Percentiles rank a stretch among this genome's conserved stretches.
phyloP scores from a whole-genome alignment of 1,284 basidiomycete species.

The Marasmius sp. region DNA sequence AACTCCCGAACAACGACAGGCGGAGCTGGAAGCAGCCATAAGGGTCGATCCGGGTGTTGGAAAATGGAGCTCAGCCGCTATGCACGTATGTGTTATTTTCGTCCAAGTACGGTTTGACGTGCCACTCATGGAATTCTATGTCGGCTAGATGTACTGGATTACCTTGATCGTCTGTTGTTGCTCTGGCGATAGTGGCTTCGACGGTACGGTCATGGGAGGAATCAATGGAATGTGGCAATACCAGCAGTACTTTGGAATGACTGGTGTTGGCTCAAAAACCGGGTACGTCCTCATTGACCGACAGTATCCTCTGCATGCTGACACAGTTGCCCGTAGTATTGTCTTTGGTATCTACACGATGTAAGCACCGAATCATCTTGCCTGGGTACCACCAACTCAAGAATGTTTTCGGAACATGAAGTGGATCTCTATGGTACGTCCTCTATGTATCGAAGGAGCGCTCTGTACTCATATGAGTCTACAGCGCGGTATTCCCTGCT shows the following conservation, averaged over 20 bases:
- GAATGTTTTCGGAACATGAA: conserved; percentile 11
- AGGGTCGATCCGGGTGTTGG: conserved; percentile 49
- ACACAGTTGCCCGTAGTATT: conserved; percentile 30
- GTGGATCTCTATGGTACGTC: conserved; percentile 38
- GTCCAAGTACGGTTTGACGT: conserved; percentile 6
- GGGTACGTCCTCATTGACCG: conserved; percentile 26
- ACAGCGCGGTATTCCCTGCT: conserved; percentile 46
- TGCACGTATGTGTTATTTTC: conserved; percentile 35
- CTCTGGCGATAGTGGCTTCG: conserved; percentile 51
- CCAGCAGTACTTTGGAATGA: conserved; percentile 47
- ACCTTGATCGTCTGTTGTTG: conserved; percentile 48
- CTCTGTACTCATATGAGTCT: conserved; percentile 6
- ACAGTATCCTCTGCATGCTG: not conserved
- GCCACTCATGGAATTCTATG: not conserved
- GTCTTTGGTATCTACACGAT: conserved; percentile 57
- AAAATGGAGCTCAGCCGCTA: conserved; percentile 34
- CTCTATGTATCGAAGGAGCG: not conserved
- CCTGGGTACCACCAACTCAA: not conserved
- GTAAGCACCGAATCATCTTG: conserved; percentile 29
- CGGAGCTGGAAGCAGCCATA: conserved; percentile 44
- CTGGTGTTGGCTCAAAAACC: conserved; percentile 41
- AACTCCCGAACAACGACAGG: conserved; percentile 40
- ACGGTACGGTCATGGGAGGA: conserved; percentile 54
- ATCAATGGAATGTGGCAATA: conserved; percentile 54
- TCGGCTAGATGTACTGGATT: conserved; percentile 39